A percentile compares a stretch with the other conserved stretches of the same genome.
phyloP scores from a whole-genome alignment of 805 yeast genomes.

The Tetrapisispora fleetii region DNA sequence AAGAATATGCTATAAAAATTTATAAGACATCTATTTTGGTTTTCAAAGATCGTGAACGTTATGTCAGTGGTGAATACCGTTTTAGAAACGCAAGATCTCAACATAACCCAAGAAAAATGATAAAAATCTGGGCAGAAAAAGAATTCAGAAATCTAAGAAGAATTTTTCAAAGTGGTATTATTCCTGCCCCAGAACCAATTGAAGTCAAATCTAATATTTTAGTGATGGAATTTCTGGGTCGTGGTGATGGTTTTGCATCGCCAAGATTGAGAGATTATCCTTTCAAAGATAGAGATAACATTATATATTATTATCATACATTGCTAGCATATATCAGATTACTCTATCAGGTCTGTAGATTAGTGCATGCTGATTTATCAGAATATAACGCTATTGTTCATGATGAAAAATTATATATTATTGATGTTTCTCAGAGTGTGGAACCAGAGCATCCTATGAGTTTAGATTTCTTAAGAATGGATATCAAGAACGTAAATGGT shows the following conservation, averaged over 20 bases:
- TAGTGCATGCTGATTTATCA: conserved; percentile 93
- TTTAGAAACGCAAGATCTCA: conserved; percentile 78
- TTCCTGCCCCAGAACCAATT: conserved; percentile 90
- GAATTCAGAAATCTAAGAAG: conserved; percentile 90
- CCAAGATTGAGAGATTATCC: conserved; percentile 83
- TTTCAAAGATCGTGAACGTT: conserved; percentile 93
- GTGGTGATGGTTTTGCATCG: conserved; percentile 74
- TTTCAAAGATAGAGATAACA: conserved; percentile 56
- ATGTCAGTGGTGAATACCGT: conserved; percentile 92
- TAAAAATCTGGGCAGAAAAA: conserved; percentile 96
- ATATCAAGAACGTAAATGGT: conserved; percentile 88
- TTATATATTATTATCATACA: conserved; percentile 60
- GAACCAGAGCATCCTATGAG: conserved; percentile 98
- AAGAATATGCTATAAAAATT: conserved; percentile 80
- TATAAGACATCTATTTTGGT: conserved; percentile 93
- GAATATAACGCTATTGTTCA: conserved; percentile 92
- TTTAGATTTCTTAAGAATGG: conserved; percentile 91
- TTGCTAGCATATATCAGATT: conserved; percentile 78
- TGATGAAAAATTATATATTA: conserved; percentile 63
- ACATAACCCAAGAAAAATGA: conserved; percentile 95
- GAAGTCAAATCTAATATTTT: conserved; percentile 83
- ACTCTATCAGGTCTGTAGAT: conserved; percentile 76
- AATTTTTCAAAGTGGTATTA: conserved; percentile 55
- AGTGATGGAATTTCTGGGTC: conserved; percentile 84
- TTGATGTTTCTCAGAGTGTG: conserved; percentile 95